Percentiles rank a stretch among this genome's conserved stretches.
Conservation (phyloP, 2,329 filamentous ascomycete genomes). For the Ceratocystis variospora region DNA sequence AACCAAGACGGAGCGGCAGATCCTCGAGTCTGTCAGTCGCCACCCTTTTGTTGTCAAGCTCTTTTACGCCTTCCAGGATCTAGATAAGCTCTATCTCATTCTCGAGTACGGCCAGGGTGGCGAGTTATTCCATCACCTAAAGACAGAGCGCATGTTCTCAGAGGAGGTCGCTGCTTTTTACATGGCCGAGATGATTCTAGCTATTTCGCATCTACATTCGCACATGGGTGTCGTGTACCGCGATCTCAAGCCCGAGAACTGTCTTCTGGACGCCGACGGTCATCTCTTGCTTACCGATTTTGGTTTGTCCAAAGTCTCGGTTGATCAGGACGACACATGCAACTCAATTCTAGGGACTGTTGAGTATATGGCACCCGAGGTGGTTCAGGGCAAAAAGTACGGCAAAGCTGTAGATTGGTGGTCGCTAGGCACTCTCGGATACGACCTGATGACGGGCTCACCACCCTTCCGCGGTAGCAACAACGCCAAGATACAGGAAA, state of each 20-base stretch:
- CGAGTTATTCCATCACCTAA: slow-evolving; percentile 90
- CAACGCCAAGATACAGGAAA: slow-evolving; percentile 87
- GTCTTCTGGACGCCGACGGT: slow-evolving; percentile 77
- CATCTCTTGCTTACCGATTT: slow-evolving; percentile 94
- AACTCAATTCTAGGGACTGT: slow-evolving; percentile 88
- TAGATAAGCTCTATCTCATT: slow-evolving; percentile 93
- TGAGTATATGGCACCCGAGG: slow-evolving; percentile 98
- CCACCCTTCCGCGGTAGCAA: slow-evolving; percentile 86
- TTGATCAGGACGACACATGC: slow-evolving; percentile 56
- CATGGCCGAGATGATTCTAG: slow-evolving; percentile 95
- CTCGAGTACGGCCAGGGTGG: slow-evolving; percentile 95
- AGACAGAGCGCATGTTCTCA: slow-evolving; percentile 86
- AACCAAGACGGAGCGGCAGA: slow-evolving; percentile 90
- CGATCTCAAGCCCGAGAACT: slow-evolving; percentile 96
- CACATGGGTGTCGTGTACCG: slow-evolving; percentile 91
- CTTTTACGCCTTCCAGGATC: slow-evolving; percentile 96
- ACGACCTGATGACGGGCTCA: slow-evolving; percentile 80
- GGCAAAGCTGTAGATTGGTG: slow-evolving; percentile 97
- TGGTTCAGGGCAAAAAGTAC: slow-evolving; percentile 76
- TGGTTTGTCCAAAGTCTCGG: slow-evolving; percentile 84
- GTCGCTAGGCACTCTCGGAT: slow-evolving; percentile 87
- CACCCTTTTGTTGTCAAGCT: slow-evolving; percentile 97
- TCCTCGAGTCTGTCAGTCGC: slow-evolving; percentile 87
- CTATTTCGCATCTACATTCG: slow-evolving; percentile 81
- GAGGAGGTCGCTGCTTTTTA: slow-evolving; percentile 88